Evolutionary conservation across 805 yeast species (phyloP).

Genomic region (Sugiyamaella americana): DNA sequence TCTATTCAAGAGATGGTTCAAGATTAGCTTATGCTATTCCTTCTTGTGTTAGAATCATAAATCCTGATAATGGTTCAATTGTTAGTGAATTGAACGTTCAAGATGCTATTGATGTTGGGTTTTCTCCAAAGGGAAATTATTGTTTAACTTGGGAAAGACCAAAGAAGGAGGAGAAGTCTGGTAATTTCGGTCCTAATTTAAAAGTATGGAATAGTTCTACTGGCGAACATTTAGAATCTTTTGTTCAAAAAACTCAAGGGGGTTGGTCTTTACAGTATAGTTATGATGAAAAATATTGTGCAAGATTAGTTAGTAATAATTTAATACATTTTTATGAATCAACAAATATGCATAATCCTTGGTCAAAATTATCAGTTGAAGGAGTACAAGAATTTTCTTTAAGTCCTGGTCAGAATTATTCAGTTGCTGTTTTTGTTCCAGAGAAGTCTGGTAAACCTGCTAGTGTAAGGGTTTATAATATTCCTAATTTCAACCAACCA

Average conservation of each 20-base stretch:
- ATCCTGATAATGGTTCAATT: constrained; percentile 47
- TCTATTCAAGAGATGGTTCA: constrained; percentile 20
- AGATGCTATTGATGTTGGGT: constrained; percentile 75
- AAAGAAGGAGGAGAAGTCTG: constrained; percentile 57
- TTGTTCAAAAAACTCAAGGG: constrained; percentile 73
- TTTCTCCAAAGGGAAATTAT: constrained; percentile 83
- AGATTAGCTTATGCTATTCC: constrained; percentile 19
- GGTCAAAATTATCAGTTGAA: constrained; percentile 50
- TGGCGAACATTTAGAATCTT: constrained; percentile 49
- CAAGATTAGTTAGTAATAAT: constrained; percentile 54
- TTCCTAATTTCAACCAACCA: constrained; percentile 70
- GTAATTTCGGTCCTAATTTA: constrained; percentile 74
- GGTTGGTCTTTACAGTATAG: constrained; percentile 92
- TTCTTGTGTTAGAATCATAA: constrained; percentile 45
- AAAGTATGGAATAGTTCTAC: constrained; percentile 58
- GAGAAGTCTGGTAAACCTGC: constrained; percentile 88
- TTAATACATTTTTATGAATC: constrained; percentile 60
- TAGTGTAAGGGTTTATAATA: constrained; percentile 71
- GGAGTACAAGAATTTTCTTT: constrained; percentile 53
- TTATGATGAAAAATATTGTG: constrained; percentile 66
- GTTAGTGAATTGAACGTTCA: constrained; percentile 46
- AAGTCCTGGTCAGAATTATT: constrained; percentile 85
- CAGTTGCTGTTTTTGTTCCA: constrained; percentile 85
- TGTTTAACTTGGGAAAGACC: constrained; percentile 91
- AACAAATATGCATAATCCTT: constrained; percentile 37